Conservation (phyloP, 768 basidiomycete genomes). For the Hericium rajendrae region DNA sequence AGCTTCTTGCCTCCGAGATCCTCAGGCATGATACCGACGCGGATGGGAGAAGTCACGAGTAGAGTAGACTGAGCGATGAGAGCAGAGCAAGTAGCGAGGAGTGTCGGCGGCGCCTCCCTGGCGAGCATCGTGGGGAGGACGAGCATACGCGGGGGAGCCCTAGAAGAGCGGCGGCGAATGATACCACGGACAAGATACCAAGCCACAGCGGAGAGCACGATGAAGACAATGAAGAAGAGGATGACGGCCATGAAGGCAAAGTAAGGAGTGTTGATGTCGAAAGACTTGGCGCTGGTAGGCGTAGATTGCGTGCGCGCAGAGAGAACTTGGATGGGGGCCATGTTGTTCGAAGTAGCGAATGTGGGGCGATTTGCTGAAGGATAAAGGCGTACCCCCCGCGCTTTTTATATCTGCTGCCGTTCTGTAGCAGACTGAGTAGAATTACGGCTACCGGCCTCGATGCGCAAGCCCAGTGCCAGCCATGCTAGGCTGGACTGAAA, state of each 20-base stretch:
- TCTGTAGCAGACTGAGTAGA: too few species aligned
- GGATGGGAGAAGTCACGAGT: constrained; percentile 6
- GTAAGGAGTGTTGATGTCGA: background rate
- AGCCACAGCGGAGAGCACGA: background rate
- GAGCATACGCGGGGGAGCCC: background rate
- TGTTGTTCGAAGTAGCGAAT: too few species aligned
- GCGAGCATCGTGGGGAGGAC: background rate
- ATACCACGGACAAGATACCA: background rate
- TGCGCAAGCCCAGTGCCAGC: too few species aligned
- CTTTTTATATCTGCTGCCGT: too few species aligned
- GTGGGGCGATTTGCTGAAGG: too few species aligned
- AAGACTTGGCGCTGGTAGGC: too few species aligned
- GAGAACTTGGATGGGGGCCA: too few species aligned
- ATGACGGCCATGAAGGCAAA: background rate
- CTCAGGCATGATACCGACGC: background rate
- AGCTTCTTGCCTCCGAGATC: background rate
- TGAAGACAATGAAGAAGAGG: background rate
- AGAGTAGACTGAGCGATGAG: constrained; percentile 5
- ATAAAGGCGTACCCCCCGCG: too few species aligned
- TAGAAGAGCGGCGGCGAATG: background rate
- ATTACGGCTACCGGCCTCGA: too few species aligned
- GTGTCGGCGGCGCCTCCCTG: background rate
- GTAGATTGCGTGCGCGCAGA: too few species aligned
- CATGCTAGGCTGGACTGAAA: too few species aligned
- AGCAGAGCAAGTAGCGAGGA: constrained; percentile 3